Percentiles rank a stretch among this genome's conserved stretches.
phyloP scores from a whole-genome alignment of 2,329 filamentous ascomycete species.

The Polychaeton citri region DNA sequence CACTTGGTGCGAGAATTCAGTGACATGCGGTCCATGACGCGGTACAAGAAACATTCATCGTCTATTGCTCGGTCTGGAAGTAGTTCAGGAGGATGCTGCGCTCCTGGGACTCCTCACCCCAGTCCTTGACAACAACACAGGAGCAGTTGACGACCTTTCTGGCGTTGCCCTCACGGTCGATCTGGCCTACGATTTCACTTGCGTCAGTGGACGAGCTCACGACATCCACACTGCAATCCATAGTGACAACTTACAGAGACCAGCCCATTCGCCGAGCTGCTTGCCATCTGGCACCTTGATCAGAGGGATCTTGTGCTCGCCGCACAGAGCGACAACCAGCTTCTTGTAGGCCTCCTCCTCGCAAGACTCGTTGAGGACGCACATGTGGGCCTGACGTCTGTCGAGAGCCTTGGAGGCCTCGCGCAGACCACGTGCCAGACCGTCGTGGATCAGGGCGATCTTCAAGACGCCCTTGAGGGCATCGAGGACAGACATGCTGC shows the following conservation, averaged over 20 bases:
- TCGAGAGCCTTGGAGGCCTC: constrained; percentile 98
- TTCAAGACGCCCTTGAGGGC: constrained; percentile 98
- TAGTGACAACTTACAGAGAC: constrained; percentile 68
- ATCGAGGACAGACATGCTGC: constrained; percentile 88
- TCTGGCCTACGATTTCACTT: no score
- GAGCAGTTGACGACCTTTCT: constrained; percentile 99
- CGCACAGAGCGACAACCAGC: constrained; percentile 96
- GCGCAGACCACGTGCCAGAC: constrained; percentile 93
- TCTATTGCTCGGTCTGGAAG: constrained; percentile 74
- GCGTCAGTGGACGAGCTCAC: constrained; percentile 4
- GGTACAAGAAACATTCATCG: no score
- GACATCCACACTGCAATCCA: constrained; percentile 1
- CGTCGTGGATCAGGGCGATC: constrained; percentile 98
- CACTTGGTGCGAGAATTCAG: no score
- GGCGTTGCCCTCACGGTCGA: constrained; percentile 98
- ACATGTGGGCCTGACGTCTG: constrained; percentile 98
- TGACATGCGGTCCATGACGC: no score
- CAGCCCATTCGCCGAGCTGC: constrained; percentile 99
- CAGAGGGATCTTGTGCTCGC: constrained; percentile 98
- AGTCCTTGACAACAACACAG: constrained; percentile 98
- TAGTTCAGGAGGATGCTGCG: constrained; percentile 99
- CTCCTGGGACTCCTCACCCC: constrained; percentile 99
- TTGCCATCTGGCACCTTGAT: constrained; percentile 99
- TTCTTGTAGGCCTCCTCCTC: constrained; percentile 99
- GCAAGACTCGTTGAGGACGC: constrained; percentile 98